phyloP scores from a whole-genome alignment of 2,329 filamentous ascomycete genomes.

The Ceratocystis huliohia region DNA sequence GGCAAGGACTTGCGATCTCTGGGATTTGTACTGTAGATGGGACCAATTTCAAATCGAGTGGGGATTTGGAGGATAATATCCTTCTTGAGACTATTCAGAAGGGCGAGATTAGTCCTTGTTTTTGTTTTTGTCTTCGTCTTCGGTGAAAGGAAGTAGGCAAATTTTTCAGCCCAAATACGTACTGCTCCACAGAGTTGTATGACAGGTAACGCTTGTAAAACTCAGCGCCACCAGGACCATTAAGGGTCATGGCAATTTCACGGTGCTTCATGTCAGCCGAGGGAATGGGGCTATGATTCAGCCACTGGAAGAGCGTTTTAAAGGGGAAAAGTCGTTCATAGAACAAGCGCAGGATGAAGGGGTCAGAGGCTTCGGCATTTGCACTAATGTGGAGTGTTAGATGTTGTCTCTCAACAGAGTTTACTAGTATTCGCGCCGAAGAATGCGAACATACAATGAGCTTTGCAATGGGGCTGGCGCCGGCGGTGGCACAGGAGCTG shows the following conservation, averaged over 20 bases:
- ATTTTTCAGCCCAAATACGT: conserved; percentile 20
- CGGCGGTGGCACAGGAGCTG: conserved; percentile 29
- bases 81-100: conserved; percentile 56
- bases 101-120: neutral
- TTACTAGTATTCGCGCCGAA: neutral
- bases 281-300: conserved; percentile 82
- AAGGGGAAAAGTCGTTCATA: conserved; percentile 95
- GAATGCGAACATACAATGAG: conserved; percentile 14
- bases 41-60: conserved; percentile 93
- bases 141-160: neutral
- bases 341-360: conserved; percentile 72
- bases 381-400: conserved; percentile 16
- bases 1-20: conserved; percentile 80
- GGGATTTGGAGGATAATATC: conserved; percentile 81
- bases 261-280: conserved; percentile 81
- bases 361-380: conserved; percentile 20
- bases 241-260: conserved; percentile 92
- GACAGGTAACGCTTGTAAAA: conserved; percentile 86
- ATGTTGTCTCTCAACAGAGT: neutral
- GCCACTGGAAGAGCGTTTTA: conserved; percentile 89
- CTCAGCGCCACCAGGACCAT: conserved; percentile 46
- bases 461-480: conserved; percentile 28
- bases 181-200: conserved; percentile 43
- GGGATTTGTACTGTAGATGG: conserved; percentile 90
- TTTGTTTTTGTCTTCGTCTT: conserved; percentile 18